Evolutionary conservation across 2,329 filamentous ascomycete genomes (phyloP).

Genomic region (Drechslerella dactyloides): DNA sequence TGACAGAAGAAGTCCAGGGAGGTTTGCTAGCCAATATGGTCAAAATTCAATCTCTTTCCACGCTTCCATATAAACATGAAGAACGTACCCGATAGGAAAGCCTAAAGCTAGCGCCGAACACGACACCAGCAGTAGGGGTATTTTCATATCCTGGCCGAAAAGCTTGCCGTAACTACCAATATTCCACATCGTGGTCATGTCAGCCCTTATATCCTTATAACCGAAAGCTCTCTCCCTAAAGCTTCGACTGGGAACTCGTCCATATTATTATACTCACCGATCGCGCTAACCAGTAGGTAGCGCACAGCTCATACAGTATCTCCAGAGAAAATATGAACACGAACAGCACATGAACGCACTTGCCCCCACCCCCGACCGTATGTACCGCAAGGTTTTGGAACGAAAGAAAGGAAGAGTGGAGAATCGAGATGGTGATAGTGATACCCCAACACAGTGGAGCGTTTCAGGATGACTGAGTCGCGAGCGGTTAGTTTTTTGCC

Average conservation of each 20-base stretch:
- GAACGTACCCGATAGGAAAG: slow-evolving; percentile 32
- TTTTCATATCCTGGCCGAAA: slow-evolving; percentile 27
- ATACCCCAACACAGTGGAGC: not conserved
- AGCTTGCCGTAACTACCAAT: not conserved
- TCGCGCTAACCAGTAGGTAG: not conserved
- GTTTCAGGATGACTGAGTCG: too few species aligned
- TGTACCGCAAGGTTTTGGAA: too few species aligned
- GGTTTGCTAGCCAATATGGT: slow-evolving; percentile 14
- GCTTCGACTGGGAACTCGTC: too few species aligned
- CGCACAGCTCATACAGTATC: not conserved
- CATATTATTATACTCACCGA: slow-evolving; percentile 1
- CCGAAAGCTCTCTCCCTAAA: too few species aligned
- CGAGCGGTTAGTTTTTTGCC: too few species aligned
- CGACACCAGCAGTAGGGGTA: slow-evolving; percentile 27
- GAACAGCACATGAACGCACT: not conserved
- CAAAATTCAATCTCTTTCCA: not conserved
- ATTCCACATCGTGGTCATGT: not conserved
- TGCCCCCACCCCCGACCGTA: not conserved
- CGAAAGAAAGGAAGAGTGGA: not conserved
- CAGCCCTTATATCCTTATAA: too few species aligned
- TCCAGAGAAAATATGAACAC: not conserved
- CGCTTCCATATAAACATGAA: not conserved
- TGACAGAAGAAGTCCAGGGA: slow-evolving; percentile 1
- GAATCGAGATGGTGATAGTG: not conserved
- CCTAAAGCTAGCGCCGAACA: slow-evolving; percentile 27